A percentile compares a stretch with the other conserved stretches of the same genome.
These are phyloP conservation scores for Scortechinia acanthostroma DNA, from an alignment of 2,329 filamentous ascomycete species.

Conservation along the genomic window DNA sequence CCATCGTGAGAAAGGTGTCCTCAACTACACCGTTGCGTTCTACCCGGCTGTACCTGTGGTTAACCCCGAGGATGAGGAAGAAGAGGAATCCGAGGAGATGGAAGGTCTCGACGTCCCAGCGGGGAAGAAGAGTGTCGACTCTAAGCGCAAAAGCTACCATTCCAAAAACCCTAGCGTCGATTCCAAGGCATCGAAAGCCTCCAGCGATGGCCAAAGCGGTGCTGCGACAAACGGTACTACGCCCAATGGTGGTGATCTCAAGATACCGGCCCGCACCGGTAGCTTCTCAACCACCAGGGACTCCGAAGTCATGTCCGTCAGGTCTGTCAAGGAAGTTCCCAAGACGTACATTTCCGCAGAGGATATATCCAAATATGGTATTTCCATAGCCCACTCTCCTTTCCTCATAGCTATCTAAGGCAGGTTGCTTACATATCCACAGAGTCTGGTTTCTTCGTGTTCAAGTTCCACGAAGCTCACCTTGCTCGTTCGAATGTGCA, in stretches of 20 bases:
- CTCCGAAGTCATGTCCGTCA: background rate
- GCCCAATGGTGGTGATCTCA: background rate
- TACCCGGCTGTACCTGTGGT: slow-evolving; percentile 85
- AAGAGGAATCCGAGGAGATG: slow-evolving; percentile 37
- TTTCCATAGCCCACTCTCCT: slow-evolving; percentile 36
- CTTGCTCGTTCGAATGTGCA: slow-evolving; percentile 70
- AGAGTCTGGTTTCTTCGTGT: slow-evolving; percentile 87
- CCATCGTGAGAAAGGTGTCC: slow-evolving; percentile 64
- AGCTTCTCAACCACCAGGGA: background rate
- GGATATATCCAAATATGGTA: slow-evolving; percentile 13
- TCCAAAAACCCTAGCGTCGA: background rate
- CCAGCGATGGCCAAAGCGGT: too few relatives aligned
- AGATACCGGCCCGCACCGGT: too few relatives aligned
- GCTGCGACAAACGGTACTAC: background rate
- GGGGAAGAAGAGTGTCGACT: background rate
- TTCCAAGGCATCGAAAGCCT: background rate
- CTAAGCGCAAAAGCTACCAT: background rate
- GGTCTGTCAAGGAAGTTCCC: background rate
- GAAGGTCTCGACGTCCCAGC: slow-evolving; percentile 18
- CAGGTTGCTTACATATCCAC: slow-evolving; percentile 75
- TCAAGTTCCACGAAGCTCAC: slow-evolving; percentile 86
- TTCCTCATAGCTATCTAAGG: slow-evolving; percentile 50
- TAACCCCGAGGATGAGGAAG: slow-evolving; percentile 81
- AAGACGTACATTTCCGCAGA: background rate
- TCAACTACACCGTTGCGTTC: slow-evolving; percentile 72